Evolutionary conservation across 2,329 filamentous ascomycete genomes (phyloP).

Genomic region (Microsporum ferrugineum): DNA sequence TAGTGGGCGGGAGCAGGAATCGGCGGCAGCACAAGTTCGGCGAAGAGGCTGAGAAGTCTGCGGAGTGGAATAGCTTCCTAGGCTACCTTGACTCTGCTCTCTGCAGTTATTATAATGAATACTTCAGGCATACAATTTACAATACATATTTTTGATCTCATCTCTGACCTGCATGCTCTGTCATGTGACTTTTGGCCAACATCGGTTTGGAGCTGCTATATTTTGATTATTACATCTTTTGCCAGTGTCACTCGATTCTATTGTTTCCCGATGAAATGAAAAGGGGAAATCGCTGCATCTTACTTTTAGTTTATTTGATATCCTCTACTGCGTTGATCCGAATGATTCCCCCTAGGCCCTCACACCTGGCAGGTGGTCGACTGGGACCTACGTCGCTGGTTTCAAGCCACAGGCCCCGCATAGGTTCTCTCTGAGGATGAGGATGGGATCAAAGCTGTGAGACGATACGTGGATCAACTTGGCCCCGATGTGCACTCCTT

Average conservation of each 20-base stretch:
- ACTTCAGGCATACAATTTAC: too few species aligned
- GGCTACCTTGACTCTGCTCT: neutral
- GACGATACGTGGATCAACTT: conserved; percentile 1
- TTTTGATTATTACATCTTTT: too few species aligned
- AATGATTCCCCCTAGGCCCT: conserved; percentile 7
- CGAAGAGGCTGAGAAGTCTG: conserved; percentile 3
- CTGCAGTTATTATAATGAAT: too few species aligned
- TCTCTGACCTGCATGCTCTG: too few species aligned
- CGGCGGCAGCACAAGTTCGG: neutral
- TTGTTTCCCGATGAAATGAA: too few species aligned
- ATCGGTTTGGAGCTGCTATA: too few species aligned
- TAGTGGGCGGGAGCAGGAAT: neutral
- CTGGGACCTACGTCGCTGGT: conserved; percentile 8
- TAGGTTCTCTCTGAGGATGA: conserved; percentile 7
- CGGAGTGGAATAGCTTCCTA: neutral
- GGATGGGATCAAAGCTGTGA: neutral
- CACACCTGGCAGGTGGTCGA: conserved; percentile 9
- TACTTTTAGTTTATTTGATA: too few species aligned
- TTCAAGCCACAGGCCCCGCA: conserved; percentile 6
- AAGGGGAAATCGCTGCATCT: too few species aligned
- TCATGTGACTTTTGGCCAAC: too few species aligned
- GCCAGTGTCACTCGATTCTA: too few species aligned
- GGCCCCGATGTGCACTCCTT: neutral
- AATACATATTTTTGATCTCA: too few species aligned
- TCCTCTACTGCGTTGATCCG: neutral